Base-by-base conservation (phyloP, 2,329 filamentous ascomycete species). In the Chaetomium strumarium region DNA sequence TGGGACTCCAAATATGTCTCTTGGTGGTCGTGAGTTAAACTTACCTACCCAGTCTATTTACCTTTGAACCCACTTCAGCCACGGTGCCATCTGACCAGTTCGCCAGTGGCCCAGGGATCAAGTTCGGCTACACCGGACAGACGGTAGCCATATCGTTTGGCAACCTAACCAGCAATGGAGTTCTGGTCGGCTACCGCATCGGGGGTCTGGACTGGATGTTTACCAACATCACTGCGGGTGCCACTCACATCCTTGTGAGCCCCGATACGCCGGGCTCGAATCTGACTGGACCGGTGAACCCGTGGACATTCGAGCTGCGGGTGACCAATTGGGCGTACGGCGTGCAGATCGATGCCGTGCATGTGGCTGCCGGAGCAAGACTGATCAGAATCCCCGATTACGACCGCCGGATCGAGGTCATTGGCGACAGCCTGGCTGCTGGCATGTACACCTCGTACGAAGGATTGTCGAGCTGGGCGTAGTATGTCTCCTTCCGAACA, bases 291-390 rank as follows among this genome's bases (percentile, higher is more conserved):
- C 70, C 75, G 0, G 61, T 75, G 17, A 70, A 63, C 38, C 73
- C 74, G 1, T 71, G 72, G 31, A 74, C 70, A 0, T 80, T 83
- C 52, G 79, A 83, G 62, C 65, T 83, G 59, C 69, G 79, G 56
- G 79, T 83, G 14, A 79, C 79, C 1, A 84, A 84, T 59, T 84
- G 78, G 79, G 78, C 72, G 14, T 77, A 77, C 58, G 79, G 79
- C 2, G 73, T 83, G 3, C 80, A 84, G 63, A 74, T 84, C 41
- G 67, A 70, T 16, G 68, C 72, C 8, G 70, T 83, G 2, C 76
- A 80, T 49, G 68, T 81, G 13, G 70, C 68, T 2, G 63, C 67
- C 3, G 70, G 69, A 5, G 68, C 72, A 36, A 67, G 67, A 17
- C 67, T 83, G 6, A 64, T 78, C 58, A 73, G 73, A 53, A 52